Base-by-base conservation (phyloP, 768 basidiomycete genomes). In the Chlorophyllum brunneum region DNA sequence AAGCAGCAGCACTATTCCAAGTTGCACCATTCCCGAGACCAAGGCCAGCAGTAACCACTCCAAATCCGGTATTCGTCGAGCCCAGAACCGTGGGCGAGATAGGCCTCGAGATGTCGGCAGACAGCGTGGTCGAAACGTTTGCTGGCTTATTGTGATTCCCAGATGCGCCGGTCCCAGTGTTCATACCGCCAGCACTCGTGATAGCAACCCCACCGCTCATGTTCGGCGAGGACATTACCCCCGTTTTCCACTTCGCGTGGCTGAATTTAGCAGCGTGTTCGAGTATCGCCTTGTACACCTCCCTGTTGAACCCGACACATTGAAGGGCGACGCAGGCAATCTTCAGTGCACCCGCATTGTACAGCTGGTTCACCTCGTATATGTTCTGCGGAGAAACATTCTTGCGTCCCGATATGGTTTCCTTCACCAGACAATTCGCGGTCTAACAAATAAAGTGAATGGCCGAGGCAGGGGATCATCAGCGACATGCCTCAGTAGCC, bases 321-420 rank as follows among this genome's bases (percentile, higher is more conserved):
- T 86, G 85, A 41, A 91, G 68, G 3, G 80, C 88, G 51, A 91
- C 68, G 58, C 87, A 90, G 11, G 83, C 84, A 20, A 87, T 78
- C 55, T 79, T 83, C 41, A 91, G 74, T 22, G 87, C 88, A 1
- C 88, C 88, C 1, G 74, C 83, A 4, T 77, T 72, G 61, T 89
- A 91, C 27, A 90, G 76, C 62, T 91, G 88, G 1, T 73, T 69
- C 0, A 79, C 81, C 64, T 91, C 88, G 68, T 89, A 89, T 23
- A 82, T 66, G 59, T 85, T 88, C 63, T 88, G 86, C 15, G 88
- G 87, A 1, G 87, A 87, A 16, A 79, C 79, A 62, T 87, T 88
- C 66, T 87, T 89, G 40, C 88, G 79, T 5, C 73, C 81, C 1
- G 77, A 66, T 30, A 90, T 70, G 0, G 88, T 91, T 53, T 89